phyloP scores from a whole-genome alignment of 2,329 filamentous ascomycete species.

The Aspergillus ochraceoroseus region DNA sequence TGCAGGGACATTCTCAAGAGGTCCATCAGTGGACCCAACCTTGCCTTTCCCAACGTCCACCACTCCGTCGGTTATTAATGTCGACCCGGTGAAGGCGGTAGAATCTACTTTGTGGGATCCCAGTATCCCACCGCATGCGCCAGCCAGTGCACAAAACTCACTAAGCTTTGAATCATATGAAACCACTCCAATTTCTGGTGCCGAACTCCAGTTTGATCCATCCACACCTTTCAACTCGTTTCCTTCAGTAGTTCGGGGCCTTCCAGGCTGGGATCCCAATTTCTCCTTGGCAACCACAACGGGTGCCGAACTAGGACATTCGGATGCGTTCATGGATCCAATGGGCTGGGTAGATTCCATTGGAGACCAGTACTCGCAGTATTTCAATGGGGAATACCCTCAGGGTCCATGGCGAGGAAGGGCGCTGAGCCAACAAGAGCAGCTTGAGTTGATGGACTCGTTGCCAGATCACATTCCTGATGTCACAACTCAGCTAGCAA shows the following conservation, averaged over 20 bases:
- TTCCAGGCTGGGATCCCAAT: constrained; percentile 42
- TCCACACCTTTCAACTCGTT: constrained; percentile 39
- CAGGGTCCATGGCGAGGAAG: constrained; percentile 54
- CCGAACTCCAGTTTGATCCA: constrained; percentile 34
- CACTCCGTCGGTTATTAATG: constrained; percentile 17
- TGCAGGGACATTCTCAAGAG: constrained; percentile 33
- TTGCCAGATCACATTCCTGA: constrained; percentile 58
- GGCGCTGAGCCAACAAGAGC: constrained; percentile 71
- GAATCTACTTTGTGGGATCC: constrained; percentile 21
- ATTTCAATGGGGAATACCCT: constrained; percentile 45
- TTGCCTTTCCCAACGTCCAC: constrained; percentile 24
- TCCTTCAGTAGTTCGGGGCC: constrained; percentile 38
- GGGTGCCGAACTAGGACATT: constrained; percentile 33
- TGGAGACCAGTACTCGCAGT: constrained; percentile 46
- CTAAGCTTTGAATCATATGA: constrained; percentile 24
- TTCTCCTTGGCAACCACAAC: constrained; percentile 38
- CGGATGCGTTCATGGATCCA: constrained; percentile 35
- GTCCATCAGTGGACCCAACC: constrained; percentile 33
- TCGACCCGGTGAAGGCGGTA: constrained; percentile 21
- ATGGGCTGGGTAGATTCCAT: constrained; percentile 43
- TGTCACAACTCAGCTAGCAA: constrained; percentile 38
- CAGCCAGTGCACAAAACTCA: constrained; percentile 16
- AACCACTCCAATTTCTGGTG: constrained; percentile 20
- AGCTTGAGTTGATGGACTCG: constrained; percentile 74
- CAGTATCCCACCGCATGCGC: constrained; percentile 13